Evolutionary conservation across 371 early-diverging fungal genomes (phyloP).

Genomic region (Choanephora cucurbitarum): DNA sequence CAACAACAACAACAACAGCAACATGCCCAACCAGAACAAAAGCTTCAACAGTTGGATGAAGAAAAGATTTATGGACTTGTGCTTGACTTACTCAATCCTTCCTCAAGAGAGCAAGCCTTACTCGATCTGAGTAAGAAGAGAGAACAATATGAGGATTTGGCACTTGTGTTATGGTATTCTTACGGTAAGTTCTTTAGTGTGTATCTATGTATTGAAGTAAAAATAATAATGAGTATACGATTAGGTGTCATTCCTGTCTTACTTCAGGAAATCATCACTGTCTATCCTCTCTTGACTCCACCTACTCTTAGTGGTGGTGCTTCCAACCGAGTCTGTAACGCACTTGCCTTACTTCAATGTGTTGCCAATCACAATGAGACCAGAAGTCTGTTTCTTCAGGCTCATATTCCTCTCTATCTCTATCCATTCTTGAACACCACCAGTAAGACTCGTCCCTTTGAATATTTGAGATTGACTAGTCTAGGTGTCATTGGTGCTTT

Average conservation of each 20-base stretch:
- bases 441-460: constrained; percentile 92
- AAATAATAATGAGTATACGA: constrained; percentile 5
- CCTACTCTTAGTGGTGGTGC: constrained; percentile 86
- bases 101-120: constrained; percentile 84
- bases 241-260: constrained; percentile 90
- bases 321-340: constrained; percentile 96
- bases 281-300: constrained; percentile 90
- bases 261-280: constrained; percentile 92
- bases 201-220: background rate
- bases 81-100: constrained; percentile 79
- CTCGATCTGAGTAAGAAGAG: constrained; percentile 91
- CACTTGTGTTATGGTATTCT: constrained; percentile 95
- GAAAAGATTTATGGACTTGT: constrained; percentile 89
- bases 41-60: constrained; percentile 63
- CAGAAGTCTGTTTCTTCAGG: constrained; percentile 85
- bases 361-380: constrained; percentile 95
- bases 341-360: constrained; percentile 93
- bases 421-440: constrained; percentile 98
- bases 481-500: constrained; percentile 96
- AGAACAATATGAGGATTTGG: constrained; percentile 93
- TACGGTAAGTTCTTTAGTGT: constrained; percentile 76
- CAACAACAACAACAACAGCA: constrained; percentile 29
- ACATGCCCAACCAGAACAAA: constrained; percentile 36
- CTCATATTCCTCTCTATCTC: constrained; percentile 95
- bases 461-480: constrained; percentile 91